These are phyloP conservation scores for Penicillium antarcticum DNA, from an alignment of 495 filamentous ascomycete species.

Conservation along the genomic window DNA sequence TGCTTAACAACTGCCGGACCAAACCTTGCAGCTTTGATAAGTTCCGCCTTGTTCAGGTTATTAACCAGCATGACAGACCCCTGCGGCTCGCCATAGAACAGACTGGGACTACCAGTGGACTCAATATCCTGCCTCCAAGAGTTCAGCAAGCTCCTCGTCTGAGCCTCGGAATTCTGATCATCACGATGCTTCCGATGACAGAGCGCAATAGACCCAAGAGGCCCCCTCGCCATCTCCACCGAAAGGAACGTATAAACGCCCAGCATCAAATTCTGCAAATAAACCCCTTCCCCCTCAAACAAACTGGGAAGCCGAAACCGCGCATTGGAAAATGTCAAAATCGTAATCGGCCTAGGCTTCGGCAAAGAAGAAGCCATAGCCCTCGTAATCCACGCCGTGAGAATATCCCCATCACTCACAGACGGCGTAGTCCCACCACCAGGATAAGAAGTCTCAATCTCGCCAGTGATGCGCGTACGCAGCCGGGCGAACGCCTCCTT, in stretches of 20 bases:
- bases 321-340: slow-evolving; percentile 11
- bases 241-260: slow-evolving; percentile 16
- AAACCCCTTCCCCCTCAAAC: slow-evolving; percentile 6
- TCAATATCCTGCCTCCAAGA: slow-evolving; percentile 9
- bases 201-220: slow-evolving; percentile 12
- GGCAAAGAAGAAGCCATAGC: slow-evolving; percentile 5
- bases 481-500: slow-evolving; percentile 1
- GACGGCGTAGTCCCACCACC: background rate
- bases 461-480: background rate
- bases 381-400: slow-evolving; percentile 11
- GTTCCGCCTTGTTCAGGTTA: slow-evolving; percentile 15
- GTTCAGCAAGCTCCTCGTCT: slow-evolving; percentile 6
- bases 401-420: slow-evolving; percentile 14
- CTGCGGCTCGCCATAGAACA: slow-evolving; percentile 13
- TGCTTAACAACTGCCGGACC: slow-evolving; percentile 6
- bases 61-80: slow-evolving; percentile 8
- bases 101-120: background rate
- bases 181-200: slow-evolving; percentile 8
- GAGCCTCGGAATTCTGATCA: slow-evolving; percentile 11
- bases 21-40: slow-evolving; percentile 13
- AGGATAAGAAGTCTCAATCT: background rate
- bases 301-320: slow-evolving; percentile 10
- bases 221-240: background rate
- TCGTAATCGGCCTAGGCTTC: slow-evolving; percentile 5
- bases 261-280: slow-evolving; percentile 18